Evolutionary conservation across 1,284 basidiomycete species (phyloP).

Genomic region (Sporisorium scitamineum): DNA sequence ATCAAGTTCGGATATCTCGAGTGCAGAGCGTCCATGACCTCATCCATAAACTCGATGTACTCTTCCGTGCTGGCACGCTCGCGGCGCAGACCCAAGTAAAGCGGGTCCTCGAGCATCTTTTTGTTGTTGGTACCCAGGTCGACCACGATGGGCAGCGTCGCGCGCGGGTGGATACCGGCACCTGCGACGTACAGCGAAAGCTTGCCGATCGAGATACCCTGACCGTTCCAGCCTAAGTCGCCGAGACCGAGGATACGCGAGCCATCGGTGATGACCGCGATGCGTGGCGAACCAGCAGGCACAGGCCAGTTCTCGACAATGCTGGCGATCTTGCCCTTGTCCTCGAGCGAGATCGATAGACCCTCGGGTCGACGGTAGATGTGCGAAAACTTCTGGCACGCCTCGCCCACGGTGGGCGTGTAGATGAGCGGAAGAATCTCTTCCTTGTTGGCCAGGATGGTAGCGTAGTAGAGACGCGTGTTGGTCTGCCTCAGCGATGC

Average conservation of each 20-base stretch:
- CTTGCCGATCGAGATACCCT: conserved; percentile 94
- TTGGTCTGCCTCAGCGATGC: conserved; percentile 80
- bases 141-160: conserved; percentile 83
- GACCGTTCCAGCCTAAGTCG: conserved; percentile 78
- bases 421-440: conserved; percentile 78
- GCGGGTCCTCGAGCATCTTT: conserved; percentile 83
- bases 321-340: conserved; percentile 81
- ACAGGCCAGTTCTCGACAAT: conserved; percentile 83
- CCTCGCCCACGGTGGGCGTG: conserved; percentile 91
- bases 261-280: conserved; percentile 77
- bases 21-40: conserved; percentile 82
- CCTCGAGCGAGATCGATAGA: conserved; percentile 70
- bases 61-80: conserved; percentile 68
- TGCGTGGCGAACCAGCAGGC: conserved; percentile 64
- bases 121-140: conserved; percentile 85
- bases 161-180: conserved; percentile 85
- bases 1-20: conserved; percentile 78
- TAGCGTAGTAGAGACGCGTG: conserved; percentile 78
- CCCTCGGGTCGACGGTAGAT: conserved; percentile 83
- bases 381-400: conserved; percentile 78
- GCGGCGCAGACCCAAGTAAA: conserved; percentile 82
- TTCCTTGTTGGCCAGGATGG: conserved; percentile 75
- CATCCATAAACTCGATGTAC: conserved; percentile 82
- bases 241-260: conserved; percentile 92
- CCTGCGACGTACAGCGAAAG: conserved; percentile 90